These are phyloP conservation scores for Diaporthe citriasiana DNA, from an alignment of 2,329 filamentous ascomycete genomes.

Conservation along the genomic window DNA sequence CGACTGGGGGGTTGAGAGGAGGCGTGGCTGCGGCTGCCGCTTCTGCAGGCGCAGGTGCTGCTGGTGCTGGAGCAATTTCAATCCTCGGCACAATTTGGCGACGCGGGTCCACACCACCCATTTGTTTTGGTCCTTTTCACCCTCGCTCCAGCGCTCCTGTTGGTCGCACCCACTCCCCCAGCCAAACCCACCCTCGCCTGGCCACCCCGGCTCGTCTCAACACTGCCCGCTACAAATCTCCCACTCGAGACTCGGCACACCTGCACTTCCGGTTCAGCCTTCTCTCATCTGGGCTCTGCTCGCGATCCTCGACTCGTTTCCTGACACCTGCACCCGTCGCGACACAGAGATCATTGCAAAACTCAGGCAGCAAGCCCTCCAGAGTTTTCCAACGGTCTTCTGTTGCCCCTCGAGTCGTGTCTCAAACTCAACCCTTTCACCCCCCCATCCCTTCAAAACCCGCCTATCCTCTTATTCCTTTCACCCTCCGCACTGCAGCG, in stretches of 20 bases:
- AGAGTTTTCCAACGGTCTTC: constrained; percentile 35
- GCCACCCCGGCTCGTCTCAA: constrained; percentile 38
- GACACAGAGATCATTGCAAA: constrained; percentile 40
- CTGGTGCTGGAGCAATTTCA: constrained; percentile 41
- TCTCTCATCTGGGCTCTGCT: constrained; percentile 37
- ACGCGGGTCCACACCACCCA: constrained; percentile 39
- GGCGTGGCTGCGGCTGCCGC: constrained; percentile 36
- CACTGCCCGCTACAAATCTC: constrained; percentile 41
- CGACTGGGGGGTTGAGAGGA: constrained; percentile 2
- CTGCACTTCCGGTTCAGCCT: constrained; percentile 34
- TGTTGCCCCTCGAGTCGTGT: constrained; percentile 42
- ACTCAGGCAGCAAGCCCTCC: constrained; percentile 21
- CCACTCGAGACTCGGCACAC: constrained; percentile 41
- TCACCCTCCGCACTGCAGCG: not conserved
- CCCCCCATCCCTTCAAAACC: constrained; percentile 5
- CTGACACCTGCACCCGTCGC: constrained; percentile 31
- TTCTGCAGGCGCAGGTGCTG: constrained; percentile 13
- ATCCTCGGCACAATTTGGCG: constrained; percentile 41
- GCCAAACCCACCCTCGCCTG: constrained; percentile 25
- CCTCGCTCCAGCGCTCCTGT: constrained; percentile 31
- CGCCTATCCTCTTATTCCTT: constrained; percentile 1
- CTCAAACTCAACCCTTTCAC: constrained; percentile 24
- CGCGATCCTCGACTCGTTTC: constrained; percentile 36
- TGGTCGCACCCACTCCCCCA: constrained; percentile 25
- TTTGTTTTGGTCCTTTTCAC: constrained; percentile 41